Conservation (phyloP, 169 alveolate species). For the Neospora caninum region DNA sequence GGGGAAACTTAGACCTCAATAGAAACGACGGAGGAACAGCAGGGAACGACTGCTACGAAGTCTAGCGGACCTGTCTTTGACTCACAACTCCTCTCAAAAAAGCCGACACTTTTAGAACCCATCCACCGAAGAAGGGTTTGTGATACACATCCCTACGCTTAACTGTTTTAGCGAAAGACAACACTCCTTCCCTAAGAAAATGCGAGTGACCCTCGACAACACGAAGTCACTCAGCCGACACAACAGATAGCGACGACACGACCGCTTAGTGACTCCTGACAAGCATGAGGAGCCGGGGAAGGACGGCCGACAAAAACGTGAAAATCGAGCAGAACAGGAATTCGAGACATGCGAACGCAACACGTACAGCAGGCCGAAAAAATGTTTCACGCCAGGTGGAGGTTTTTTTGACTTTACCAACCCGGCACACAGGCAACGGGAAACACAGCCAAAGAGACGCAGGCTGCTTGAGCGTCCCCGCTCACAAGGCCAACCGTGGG, state of each 20-base stretch:
- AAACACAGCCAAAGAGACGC: background rate
- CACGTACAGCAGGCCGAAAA: too few species aligned
- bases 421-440: background rate
- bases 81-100: too few species aligned
- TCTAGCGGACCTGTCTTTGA: too few species aligned
- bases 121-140: too few species aligned
- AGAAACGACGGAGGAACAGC: too few species aligned
- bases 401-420: background rate
- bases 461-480: background rate
- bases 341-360: too few species aligned
- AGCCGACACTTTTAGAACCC: too few species aligned
- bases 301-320: background rate
- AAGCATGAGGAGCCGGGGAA: background rate
- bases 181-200: too few species aligned
- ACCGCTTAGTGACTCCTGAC: background rate
- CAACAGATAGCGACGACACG: background rate
- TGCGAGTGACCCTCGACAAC: background rate
- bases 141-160: too few species aligned
- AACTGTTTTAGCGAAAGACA: too few species aligned
- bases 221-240: background rate
- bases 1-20: too few species aligned
- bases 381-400: background rate
- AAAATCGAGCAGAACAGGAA: background rate
- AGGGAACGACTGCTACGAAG: too few species aligned
- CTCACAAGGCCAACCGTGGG: background rate